These are phyloP conservation scores for Coriolopsis trogii DNA, from an alignment of 1,284 basidiomycete species.

Conservation along the genomic window DNA sequence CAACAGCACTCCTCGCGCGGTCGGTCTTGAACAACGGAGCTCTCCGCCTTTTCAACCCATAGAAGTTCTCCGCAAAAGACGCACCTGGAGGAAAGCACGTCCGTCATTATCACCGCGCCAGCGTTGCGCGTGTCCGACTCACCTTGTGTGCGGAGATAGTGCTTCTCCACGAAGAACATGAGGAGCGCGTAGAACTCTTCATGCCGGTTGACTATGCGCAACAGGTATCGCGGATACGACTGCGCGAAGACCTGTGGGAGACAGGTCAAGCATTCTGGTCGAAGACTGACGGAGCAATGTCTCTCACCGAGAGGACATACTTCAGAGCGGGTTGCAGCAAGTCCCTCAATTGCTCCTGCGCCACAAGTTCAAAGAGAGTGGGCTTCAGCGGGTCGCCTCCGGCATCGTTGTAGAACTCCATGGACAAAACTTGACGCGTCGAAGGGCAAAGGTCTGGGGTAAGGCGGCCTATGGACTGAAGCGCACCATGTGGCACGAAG, in stretches of 20 bases:
- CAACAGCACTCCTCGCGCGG: conserved; percentile 67
- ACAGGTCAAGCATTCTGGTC: neutral
- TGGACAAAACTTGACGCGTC: conserved; percentile 31
- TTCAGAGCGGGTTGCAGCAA: conserved; percentile 94
- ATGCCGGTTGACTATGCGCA: conserved; percentile 91
- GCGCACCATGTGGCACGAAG: no score
- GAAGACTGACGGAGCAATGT: neutral
- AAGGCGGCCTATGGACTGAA: neutral
- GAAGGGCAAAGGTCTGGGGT: neutral
- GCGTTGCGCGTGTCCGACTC: conserved; percentile 25
- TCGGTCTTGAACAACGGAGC: conserved; percentile 71
- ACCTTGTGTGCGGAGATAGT: conserved; percentile 89
- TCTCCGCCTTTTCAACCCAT: conserved; percentile 82
- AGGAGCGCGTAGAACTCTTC: conserved; percentile 94
- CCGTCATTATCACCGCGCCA: neutral
- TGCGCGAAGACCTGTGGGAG: conserved; percentile 94
- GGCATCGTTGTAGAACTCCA: conserved; percentile 83
- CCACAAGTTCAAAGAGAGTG: conserved; percentile 93
- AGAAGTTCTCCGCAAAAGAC: conserved; percentile 93
- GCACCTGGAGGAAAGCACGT: conserved; percentile 57
- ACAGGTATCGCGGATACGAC: conserved; percentile 90
- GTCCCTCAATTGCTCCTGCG: conserved; percentile 93
- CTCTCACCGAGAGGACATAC: conserved; percentile 87
- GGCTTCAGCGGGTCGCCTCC: conserved; percentile 79
- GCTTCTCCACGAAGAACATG: conserved; percentile 88